Evolutionary conservation across 306 rosid genomes (phyloP), one percentile per base, ranked within the genome.

Genomic region (Dryas alaskensis): DNA sequence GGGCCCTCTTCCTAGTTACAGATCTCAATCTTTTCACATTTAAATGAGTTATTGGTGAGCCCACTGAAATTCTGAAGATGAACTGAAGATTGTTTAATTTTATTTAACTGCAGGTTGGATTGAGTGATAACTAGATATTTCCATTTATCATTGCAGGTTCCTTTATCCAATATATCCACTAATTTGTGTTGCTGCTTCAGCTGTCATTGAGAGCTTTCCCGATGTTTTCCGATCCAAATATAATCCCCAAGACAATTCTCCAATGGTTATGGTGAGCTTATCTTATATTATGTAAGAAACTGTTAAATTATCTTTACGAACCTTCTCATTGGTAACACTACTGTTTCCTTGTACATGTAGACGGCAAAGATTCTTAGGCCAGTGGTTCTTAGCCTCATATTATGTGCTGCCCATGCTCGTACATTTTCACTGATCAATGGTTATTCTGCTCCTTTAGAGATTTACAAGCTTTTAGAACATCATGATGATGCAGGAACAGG

Each of bases 81-180:
- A 9, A 16, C 11, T 61, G 7, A 45, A 19, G 16, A 9, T 6
- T 68, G 49, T 17, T 57, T 48, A 10, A 66, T 16, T 58, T 65
- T 47, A 53, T 14, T 16, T 45, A 22, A 16, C 8, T 31, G 52
- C 60, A 17, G 12, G 52, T 64, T 11, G 46, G 77, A 10, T 40
- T 37, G 4, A 70, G 49, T 17, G 46, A 65, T 73, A 68, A 60
- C 31, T 25, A 39, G 63, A 69, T 69, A 50, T 62, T 72, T 71
- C 46, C 62, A 60, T 44, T 72, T 62, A 49, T 27, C 63, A 7
- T 69, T 82, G 79, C 87, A 95, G 99, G 88, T 95, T 95, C 76
- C 99, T 95, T 60, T 95, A 95, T 86, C 99, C 99, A 74, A 69
- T 92, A 79, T 95, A 95, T 87, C 92, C 99, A 47, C 97, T 95